A percentile compares a stretch with the other conserved stretches of the same genome.
These are phyloP conservation scores for Diaporthe helianthi DNA, from an alignment of 2,329 filamentous ascomycete genomes.

Conservation along the genomic window DNA sequence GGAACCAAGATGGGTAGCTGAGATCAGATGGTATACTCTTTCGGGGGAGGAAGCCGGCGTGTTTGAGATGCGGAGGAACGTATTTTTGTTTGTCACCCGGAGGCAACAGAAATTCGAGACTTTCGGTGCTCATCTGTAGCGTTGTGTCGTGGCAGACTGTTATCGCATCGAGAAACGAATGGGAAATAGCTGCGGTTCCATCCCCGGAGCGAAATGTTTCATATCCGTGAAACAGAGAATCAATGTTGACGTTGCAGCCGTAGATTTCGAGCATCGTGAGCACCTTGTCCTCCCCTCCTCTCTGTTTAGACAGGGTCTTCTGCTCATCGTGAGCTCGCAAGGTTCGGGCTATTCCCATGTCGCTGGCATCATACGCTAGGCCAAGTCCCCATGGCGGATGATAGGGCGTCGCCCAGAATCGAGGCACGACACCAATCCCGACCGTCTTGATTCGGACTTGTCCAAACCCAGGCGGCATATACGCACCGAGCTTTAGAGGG, in stretches of 20 bases:
- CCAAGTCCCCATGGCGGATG: neutral
- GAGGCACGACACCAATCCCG: too few relatives aligned
- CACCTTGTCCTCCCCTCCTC: neutral
- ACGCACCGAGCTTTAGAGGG: too few relatives aligned
- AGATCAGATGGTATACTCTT: neutral
- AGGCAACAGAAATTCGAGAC: neutral
- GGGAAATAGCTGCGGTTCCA: neutral
- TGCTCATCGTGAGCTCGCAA: neutral
- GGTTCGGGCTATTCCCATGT: neutral
- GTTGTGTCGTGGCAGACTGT: neutral
- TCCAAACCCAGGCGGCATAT: too few relatives aligned
- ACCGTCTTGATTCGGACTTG: too few relatives aligned
- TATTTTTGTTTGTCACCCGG: neutral
- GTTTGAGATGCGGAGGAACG: neutral
- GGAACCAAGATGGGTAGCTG: neutral
- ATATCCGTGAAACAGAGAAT: neutral
- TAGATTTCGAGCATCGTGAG: neutral
- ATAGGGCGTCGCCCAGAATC: too few relatives aligned
- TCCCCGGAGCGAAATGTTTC: neutral
- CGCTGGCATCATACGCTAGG: neutral
- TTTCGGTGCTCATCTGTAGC: neutral
- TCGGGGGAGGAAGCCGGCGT: neutral
- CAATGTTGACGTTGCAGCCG: neutral
- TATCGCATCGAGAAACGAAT: neutral
- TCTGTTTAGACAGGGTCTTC: neutral